These are phyloP conservation scores for Tardiomyces blankii DNA, from an alignment of 1,139 yeast species.

Conservation along the genomic window DNA sequence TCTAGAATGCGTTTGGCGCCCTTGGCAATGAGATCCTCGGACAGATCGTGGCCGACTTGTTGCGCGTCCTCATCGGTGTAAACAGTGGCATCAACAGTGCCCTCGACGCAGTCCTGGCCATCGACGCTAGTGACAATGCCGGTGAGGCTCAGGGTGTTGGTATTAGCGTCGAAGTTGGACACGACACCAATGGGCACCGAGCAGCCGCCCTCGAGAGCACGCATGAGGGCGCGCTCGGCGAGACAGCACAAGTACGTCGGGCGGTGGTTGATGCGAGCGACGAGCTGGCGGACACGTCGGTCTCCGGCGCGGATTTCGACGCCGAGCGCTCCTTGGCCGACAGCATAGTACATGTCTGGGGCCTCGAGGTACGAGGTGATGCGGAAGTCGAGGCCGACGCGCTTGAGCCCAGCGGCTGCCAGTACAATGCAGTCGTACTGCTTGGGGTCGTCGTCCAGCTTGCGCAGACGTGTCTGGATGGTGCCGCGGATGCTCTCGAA, in stretches of 20 bases:
- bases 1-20: slow-evolving; percentile 85
- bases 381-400: slow-evolving; percentile 61
- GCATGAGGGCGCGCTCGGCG: slow-evolving; percentile 86
- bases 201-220: slow-evolving; percentile 93
- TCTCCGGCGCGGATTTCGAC: slow-evolving; percentile 76
- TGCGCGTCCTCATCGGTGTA: slow-evolving; percentile 53
- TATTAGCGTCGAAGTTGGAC: slow-evolving; percentile 24
- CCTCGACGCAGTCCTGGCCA: slow-evolving; percentile 60
- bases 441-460: slow-evolving; percentile 61
- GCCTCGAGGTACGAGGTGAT: slow-evolving; percentile 53
- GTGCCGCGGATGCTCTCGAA: slow-evolving; percentile 86
- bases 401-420: slow-evolving; percentile 84
- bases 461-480: slow-evolving; percentile 66
- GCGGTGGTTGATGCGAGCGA: slow-evolving; percentile 52
- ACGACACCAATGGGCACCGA: slow-evolving; percentile 90
- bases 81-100: slow-evolving; percentile 27
- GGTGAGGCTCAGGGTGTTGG: slow-evolving; percentile 37
- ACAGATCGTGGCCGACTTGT: slow-evolving; percentile 57
- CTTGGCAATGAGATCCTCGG: slow-evolving; percentile 49
- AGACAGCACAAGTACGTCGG: slow-evolving; percentile 65
- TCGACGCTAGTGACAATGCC: slow-evolving; percentile 82
- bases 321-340: slow-evolving; percentile 97
- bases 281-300: slow-evolving; percentile 41
- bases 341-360: slow-evolving; percentile 92
- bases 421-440: slow-evolving; percentile 67